phyloP scores from a whole-genome alignment of 306 rosid genomes.

The Castanea crenata region DNA sequence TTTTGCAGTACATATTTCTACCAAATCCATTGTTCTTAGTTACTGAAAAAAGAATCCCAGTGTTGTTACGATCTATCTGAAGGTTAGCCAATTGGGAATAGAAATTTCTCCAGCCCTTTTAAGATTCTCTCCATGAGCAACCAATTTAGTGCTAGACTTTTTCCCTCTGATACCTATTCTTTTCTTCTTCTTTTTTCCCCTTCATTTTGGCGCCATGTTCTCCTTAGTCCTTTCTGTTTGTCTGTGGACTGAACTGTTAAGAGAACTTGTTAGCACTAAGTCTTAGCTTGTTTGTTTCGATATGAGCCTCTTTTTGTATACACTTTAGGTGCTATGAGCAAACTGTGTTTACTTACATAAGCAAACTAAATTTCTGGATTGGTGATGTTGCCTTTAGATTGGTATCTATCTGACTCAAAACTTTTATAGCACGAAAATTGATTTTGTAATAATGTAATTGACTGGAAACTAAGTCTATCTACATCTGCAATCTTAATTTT shows the following conservation, averaged over 20 bases:
- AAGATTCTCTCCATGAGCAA: neutral
- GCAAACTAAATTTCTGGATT: neutral
- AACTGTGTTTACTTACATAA: neutral
- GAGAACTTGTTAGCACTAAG: too few species aligned
- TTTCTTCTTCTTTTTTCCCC: too few species aligned
- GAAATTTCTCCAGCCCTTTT: neutral
- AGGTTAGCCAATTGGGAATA: neutral
- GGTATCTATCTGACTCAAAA: neutral
- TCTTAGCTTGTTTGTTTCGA: too few species aligned
- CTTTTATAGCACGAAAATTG: neutral
- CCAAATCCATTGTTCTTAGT: neutral
- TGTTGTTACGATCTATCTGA: neutral
- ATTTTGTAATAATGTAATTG: neutral
- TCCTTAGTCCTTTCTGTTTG: neutral
- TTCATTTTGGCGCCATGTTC: neutral
- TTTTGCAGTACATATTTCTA: neutral
- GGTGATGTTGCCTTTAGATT: neutral
- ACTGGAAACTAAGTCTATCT: neutral
- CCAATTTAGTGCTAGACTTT: neutral
- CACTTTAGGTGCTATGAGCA: neutral
- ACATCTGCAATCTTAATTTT: constrained; percentile 2
- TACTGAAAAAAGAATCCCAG: neutral
- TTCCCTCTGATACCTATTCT: too few species aligned
- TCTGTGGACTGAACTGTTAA: neutral
- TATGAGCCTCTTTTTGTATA: neutral